These are phyloP conservation scores for Penicillium sp. DNA, from an alignment of 2,329 filamentous ascomycete genomes.

Conservation along the genomic window DNA sequence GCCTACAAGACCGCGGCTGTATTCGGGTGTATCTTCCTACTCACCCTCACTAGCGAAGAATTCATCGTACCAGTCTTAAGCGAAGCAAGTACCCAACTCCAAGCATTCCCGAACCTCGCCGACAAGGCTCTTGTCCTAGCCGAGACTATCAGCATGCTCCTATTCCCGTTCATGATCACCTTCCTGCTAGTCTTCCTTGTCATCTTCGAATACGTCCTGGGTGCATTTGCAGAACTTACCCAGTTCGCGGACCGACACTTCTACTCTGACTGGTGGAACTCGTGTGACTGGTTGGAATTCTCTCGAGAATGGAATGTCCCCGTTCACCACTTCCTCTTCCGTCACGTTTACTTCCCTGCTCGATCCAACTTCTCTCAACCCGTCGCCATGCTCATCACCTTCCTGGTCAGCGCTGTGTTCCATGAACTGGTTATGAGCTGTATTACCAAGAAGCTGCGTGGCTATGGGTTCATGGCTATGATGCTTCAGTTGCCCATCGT, in stretches of 20 bases:
- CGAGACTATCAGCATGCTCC: slow-evolving; percentile 84
- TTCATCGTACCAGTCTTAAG: slow-evolving; percentile 89
- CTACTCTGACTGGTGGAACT: slow-evolving; percentile 75
- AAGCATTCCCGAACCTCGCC: slow-evolving; percentile 48
- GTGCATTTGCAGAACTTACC: slow-evolving; percentile 92
- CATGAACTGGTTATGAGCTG: slow-evolving; percentile 98
- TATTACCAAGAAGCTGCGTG: slow-evolving; percentile 93
- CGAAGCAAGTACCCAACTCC: slow-evolving; percentile 63
- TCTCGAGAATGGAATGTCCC: slow-evolving; percentile 97
- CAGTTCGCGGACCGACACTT: slow-evolving; percentile 92
- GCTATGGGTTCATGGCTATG: slow-evolving; percentile 91
- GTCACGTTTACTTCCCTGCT: slow-evolving; percentile 89
- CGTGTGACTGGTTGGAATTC: slow-evolving; percentile 72
- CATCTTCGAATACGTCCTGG: slow-evolving; percentile 96
- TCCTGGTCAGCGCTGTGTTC: slow-evolving; percentile 82
- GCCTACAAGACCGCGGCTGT: slow-evolving; percentile 83
- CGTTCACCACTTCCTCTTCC: slow-evolving; percentile 89
- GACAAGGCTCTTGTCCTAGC: slow-evolving; percentile 79
- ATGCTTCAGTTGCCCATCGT: slow-evolving; percentile 97
- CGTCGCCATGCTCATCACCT: slow-evolving; percentile 84
- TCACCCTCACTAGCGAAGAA: slow-evolving; percentile 88
- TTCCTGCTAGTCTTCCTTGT: slow-evolving; percentile 95
- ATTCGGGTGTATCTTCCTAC: slow-evolving; percentile 93
- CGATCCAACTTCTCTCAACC: slow-evolving; percentile 72
- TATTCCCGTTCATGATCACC: slow-evolving; percentile 97